Base-by-base conservation (phyloP, 108 stramenopile genomes). In the Nitzschia putrida region DNA sequence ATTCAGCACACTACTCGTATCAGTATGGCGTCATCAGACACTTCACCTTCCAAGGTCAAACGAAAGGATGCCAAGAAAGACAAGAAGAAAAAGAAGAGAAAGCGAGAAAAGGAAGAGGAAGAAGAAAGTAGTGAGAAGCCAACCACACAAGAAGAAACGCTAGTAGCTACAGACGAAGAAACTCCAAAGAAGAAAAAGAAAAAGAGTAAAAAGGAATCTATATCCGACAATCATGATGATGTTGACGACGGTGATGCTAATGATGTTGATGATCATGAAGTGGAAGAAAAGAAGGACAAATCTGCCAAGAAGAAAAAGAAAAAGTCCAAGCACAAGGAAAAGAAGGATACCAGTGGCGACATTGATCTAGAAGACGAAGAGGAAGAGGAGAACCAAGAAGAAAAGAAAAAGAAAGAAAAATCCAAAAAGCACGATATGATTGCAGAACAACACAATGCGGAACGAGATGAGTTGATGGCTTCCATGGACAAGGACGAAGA, bases 301-400 rank as follows among this genome's bases (percentile, higher is more conserved):
- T 43, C 45, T 59, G 37, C 29, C 25, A 74, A 74, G 59, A 74
- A 78, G 58, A 57, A 44, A 24, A 66, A 73, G 39, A 69, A 73
- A 57, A 61, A 74, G 43, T 69, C 61, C 44, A 51, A 68, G 51
- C 71, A 77, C 67, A 77, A 80, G 63, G 26, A 66, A 1, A 50
- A 71, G 24, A 22, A 47, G n/a, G 18, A 41, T 7, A 60, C 47
- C 0, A 47, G 25, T 14, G 21, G 29, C 42, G n/a, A 69, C 8
- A 37, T 18, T 9, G 11, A 0, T 50, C 22, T 34, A 12, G 38
- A 54, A 5, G 22, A 56, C 66, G 23, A 67, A 0, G 53, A 68
- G 14, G 54, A 55, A 44, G 23, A 40, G 34, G 0, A 22, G 13
- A 37, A 60, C 49, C 40, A 50, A 10, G 60, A 71, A n/a, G 57